Evolutionary conservation across 441 rosid species (phyloP).

Genomic region (Manihot esculenta): DNA sequence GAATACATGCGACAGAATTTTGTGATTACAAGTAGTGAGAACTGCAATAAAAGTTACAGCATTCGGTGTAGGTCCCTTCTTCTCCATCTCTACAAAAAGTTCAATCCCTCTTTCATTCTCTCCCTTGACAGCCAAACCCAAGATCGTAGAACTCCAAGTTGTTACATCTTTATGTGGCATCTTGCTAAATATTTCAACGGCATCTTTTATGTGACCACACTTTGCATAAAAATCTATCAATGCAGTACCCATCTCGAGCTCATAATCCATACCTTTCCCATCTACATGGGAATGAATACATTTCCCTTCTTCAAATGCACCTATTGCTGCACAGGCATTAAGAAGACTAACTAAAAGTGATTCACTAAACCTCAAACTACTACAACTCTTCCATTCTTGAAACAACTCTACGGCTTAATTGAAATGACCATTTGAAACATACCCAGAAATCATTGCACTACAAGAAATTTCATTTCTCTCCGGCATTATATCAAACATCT

Average conservation of each 20-base stretch:
- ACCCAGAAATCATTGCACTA: constrained; percentile 36
- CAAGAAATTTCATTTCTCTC: constrained; percentile 30
- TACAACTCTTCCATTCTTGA: constrained; percentile 24
- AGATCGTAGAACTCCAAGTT: constrained; percentile 37
- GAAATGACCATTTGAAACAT: constrained; percentile 21
- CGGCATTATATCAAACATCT: too few species aligned
- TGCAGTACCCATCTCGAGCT: constrained; percentile 27
- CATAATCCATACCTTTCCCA: constrained; percentile 16
- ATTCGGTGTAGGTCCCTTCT: constrained; percentile 30
- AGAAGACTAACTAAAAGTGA: constrained; percentile 34
- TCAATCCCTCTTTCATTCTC: constrained; percentile 22
- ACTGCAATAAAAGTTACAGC: constrained; percentile 29
- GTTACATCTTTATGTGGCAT: constrained; percentile 33
- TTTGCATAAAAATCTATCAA: constrained; percentile 35
- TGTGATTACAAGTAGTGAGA: constrained; percentile 34
- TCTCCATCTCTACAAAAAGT: constrained; percentile 31
- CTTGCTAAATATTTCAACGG: constrained; percentile 26
- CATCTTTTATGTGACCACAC: constrained; percentile 29
- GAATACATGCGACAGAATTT: constrained; percentile 25
- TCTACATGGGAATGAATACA: constrained; percentile 26
- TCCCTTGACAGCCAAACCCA: constrained; percentile 34
- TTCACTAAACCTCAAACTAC: constrained; percentile 17
- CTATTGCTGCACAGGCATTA: constrained; percentile 32
- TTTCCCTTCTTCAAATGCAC: constrained; percentile 31
- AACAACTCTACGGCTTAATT: constrained; percentile 29